These are phyloP conservation scores for Houttuynia cordata DNA, from an alignment of 164 flowering plant genomes.

Conservation along the genomic window DNA sequence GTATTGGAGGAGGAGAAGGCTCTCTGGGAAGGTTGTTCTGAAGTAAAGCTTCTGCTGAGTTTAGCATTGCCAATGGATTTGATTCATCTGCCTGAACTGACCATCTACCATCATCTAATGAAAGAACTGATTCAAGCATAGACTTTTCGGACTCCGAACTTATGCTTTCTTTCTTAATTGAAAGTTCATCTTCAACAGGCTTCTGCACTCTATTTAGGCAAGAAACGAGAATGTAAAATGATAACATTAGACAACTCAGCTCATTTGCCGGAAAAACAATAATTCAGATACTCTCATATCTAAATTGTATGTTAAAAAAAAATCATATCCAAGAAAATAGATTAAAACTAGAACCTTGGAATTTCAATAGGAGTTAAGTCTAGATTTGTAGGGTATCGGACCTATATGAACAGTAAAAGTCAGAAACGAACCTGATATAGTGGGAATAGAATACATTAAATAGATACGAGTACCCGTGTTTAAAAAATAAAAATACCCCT, in stretches of 20 bases:
- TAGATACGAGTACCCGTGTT: not conserved
- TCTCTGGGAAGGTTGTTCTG: conserved; percentile 46
- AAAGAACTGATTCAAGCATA: conserved; percentile 20
- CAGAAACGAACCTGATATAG: not conserved
- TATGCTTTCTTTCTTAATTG: conserved; percentile 14
- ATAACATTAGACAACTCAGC: too few relatives aligned
- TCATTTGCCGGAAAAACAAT: not conserved
- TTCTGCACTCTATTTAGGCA: conserved; percentile 24
- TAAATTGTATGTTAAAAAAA: too few relatives aligned
- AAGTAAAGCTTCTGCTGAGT: conserved; percentile 30
- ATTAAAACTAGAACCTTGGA: conserved; percentile 41
- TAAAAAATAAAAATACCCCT: conserved; percentile 33
- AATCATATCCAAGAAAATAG: not conserved
- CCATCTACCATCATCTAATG: conserved; percentile 24
- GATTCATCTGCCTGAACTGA: conserved; percentile 28
- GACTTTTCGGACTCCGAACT: conserved; percentile 22
- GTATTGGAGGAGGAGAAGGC: conserved; percentile 93
- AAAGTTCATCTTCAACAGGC: conserved; percentile 21
- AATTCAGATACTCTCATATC: not conserved
- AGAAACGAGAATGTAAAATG: not conserved
- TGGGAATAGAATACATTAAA: not conserved
- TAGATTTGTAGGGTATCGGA: conserved; percentile 66
- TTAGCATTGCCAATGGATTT: conserved; percentile 50
- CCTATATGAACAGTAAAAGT: conserved; percentile 32
- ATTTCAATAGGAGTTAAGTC: conserved; percentile 67